Evolutionary conservation across 2,329 filamentous ascomycete species (phyloP), one percentile per base, ranked within the genome.

Genomic region (Aspergillus caelatus): DNA sequence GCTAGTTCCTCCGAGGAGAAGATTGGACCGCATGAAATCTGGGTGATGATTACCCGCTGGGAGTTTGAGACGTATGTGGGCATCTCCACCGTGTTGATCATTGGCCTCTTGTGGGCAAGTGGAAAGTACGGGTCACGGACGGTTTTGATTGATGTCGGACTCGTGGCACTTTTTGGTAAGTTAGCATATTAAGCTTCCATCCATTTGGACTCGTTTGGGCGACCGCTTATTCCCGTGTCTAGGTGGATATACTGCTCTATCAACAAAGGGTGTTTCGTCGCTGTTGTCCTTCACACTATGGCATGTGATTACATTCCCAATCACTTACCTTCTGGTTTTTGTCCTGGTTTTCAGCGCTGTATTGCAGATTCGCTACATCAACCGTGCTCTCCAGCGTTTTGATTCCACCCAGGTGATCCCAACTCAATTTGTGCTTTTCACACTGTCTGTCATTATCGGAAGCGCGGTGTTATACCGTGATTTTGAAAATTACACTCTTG

Each of bases 401-500:
- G 93, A 97, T 77, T 97, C 95, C 8, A 99, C 95, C 0, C 93
- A 97, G 76, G 95, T 99, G 70, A 99, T 99, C 67, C 95, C 95
- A 0, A 95, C 95, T 16, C 95, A 99, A 74, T 99, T 99, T 71
- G 95, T 99, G 57, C 87, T 96, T 67, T 99, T 99, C 77, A 99
- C 95, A 0, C 84, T 99, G 9, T 96, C 92, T 7, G 95, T 98
- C 66, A 98, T 99, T 70, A 85, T 97, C 58, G 95, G 95, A 62
- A 97, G 94, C 72, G 94, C 94, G 1, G 85, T 99, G 10, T 81
- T 99, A 7, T 99, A 98, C 75, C 89, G 94, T 57, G 95, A 99
- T 77, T 99, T 99, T 72, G 92, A 98, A 77, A 89, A 91, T 48
- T 91, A 92, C 9, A 91, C 89, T 0, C 79, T 84, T 34, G 84